phyloP scores from a whole-genome alignment of 305 asterid species.

The Fraxinus velutina region DNA sequence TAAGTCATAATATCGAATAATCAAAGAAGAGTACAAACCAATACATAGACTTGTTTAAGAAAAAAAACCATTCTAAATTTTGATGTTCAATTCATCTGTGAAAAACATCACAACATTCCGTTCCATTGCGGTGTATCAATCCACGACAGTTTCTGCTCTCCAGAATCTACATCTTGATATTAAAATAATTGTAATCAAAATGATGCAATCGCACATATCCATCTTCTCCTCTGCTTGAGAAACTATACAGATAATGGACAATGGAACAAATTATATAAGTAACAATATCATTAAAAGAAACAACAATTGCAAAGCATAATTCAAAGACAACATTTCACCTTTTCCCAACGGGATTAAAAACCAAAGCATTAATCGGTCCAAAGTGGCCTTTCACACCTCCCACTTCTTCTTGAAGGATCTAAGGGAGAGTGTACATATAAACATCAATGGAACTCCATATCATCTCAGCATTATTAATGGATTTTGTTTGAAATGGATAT shows the following conservation, averaged over 20 bases:
- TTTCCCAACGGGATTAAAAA: conserved; percentile 81
- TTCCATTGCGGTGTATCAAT: no score
- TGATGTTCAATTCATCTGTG: no score
- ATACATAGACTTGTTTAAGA: no score
- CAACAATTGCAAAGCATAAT: not conserved
- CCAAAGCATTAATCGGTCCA: conserved; percentile 90
- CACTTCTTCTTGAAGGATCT: conserved; percentile 78
- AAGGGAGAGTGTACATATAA: conserved; percentile 8
- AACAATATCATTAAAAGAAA: not conserved
- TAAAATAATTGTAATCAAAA: conserved; percentile 75
- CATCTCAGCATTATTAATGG: not conserved
- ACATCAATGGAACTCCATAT: not conserved
- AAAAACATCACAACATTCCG: no score
- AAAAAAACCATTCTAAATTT: no score
- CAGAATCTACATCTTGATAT: conserved; percentile 57
- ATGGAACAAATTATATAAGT: not conserved
- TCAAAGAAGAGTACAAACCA: no score
- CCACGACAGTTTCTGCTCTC: not conserved
- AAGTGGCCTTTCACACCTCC: conserved; percentile 94
- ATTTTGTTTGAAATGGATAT: not conserved
- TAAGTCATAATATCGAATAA: no score
- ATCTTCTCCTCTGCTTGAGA: conserved; percentile 89
- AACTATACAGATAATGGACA: conserved; percentile 30
- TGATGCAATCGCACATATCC: conserved; percentile 88
- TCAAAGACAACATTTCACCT: conserved; percentile 37